A percentile compares a stretch with the other conserved stretches of the same genome.
phyloP scores from a whole-genome alignment of 768 basidiomycete species.

The Leccinum variicolor region DNA sequence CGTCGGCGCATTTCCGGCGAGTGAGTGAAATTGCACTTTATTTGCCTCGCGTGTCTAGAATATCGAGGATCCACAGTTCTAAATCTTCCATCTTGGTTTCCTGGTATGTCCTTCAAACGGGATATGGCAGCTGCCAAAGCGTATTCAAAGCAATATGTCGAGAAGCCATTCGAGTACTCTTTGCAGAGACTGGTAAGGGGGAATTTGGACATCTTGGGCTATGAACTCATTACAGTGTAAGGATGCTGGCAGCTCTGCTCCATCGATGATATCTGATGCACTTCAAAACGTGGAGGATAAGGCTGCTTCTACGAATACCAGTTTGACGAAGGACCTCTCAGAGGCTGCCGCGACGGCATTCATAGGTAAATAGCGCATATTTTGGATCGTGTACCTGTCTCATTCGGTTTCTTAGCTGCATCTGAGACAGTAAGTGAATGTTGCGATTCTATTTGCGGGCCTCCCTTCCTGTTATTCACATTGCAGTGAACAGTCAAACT shows the following conservation, averaged over 20 bases:
- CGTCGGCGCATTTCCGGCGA: conserved; percentile 13
- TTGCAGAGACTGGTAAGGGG: conserved; percentile 18
- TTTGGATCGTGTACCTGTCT: neutral
- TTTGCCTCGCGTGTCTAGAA: neutral
- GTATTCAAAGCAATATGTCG: conserved; percentile 13
- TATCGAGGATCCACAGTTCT: conserved; percentile 8
- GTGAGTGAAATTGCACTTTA: conserved; percentile 4
- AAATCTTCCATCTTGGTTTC: conserved; percentile 22
- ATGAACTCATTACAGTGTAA: conserved; percentile 2
- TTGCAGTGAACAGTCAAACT: conserved; percentile 18
- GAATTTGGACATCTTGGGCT: neutral
- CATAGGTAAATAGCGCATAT: conserved; percentile 4
- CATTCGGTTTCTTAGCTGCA: conserved; percentile 7
- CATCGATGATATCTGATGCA: conserved; percentile 21
- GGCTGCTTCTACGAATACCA: neutral
- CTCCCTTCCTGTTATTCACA: neutral
- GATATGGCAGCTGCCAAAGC: conserved; percentile 18
- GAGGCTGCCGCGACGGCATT: conserved; percentile 23
- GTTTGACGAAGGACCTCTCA: conserved; percentile 14
- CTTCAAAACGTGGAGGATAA: conserved; percentile 10
- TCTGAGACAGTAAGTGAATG: conserved; percentile 17
- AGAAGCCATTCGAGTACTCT: conserved; percentile 13
- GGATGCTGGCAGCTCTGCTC: conserved; percentile 6
- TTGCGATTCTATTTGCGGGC: neutral
- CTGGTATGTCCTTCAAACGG: conserved; percentile 21